Evolutionary conservation across 2,329 filamentous ascomycete species (phyloP).

Genomic region (Fusarium nelsonii): DNA sequence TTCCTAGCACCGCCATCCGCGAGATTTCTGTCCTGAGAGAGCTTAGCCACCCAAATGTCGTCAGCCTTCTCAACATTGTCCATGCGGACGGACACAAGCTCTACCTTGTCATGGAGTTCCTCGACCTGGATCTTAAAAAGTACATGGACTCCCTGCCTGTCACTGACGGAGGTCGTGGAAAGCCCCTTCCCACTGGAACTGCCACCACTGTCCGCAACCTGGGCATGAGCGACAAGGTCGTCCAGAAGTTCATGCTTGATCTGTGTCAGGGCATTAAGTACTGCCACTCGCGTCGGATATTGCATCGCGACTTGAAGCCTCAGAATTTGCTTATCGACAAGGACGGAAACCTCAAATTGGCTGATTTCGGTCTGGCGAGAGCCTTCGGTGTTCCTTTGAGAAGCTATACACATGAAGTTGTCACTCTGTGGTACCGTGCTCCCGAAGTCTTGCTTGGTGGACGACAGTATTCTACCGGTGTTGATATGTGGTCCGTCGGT

Average conservation of each 20-base stretch:
- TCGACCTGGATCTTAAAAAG: constrained; percentile 93
- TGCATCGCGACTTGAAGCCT: constrained; percentile 90
- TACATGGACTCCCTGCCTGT: constrained; percentile 94
- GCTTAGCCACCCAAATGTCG: constrained; percentile 92
- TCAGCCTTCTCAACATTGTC: constrained; percentile 89
- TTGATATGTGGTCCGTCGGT: constrained; percentile 96
- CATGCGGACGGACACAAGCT: constrained; percentile 96
- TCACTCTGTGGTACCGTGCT: constrained; percentile 92
- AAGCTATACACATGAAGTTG: constrained; percentile 95
- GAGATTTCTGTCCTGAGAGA: constrained; percentile 95
- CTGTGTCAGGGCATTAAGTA: constrained; percentile 86
- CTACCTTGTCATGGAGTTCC: constrained; percentile 92
- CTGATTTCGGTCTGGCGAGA: constrained; percentile 88
- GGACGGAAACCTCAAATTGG: constrained; percentile 89
- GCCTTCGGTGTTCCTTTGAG: constrained; percentile 91
- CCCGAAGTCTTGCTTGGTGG: constrained; percentile 92
- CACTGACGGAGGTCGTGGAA: constrained; percentile 85
- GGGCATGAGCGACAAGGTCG: constrained; percentile 81
- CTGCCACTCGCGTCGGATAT: constrained; percentile 87
- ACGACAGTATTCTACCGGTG: constrained; percentile 91
- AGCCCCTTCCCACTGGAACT: constrained; percentile 83
- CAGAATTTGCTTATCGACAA: constrained; percentile 90
- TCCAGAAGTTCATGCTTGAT: constrained; percentile 94
- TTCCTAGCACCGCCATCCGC: constrained; percentile 91
- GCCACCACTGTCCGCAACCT: constrained; percentile 65